Evolutionary conservation across 2,329 filamentous ascomycete genomes (phyloP).

Genomic region (Endoconidiophora laricicola): DNA sequence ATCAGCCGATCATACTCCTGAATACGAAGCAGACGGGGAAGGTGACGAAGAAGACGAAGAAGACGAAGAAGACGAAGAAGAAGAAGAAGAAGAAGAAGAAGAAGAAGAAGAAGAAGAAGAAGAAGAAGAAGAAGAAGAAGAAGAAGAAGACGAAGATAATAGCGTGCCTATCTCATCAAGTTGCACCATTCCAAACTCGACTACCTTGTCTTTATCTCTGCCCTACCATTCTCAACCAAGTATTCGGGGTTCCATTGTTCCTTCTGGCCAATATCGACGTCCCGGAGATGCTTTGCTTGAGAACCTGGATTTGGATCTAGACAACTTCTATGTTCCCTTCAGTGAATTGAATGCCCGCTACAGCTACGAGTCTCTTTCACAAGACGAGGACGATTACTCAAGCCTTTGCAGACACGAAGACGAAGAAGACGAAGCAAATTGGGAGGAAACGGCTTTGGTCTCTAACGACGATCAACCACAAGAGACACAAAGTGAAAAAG

Average conservation of each 20-base stretch:
- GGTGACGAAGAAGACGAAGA: background rate
- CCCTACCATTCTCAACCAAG: too few species aligned
- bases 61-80: background rate
- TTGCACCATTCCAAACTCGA: slow-evolving; percentile 18
- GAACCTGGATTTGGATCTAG: too few species aligned
- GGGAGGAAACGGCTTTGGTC: background rate
- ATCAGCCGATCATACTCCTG: too few species aligned
- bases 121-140: background rate
- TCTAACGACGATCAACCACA: too few species aligned
- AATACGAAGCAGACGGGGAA: background rate
- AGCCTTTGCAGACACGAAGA: background rate
- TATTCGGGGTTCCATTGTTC: too few species aligned
- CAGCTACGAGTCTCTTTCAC: background rate
- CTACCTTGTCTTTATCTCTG: too few species aligned
- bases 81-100: background rate
- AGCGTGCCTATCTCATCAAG: background rate
- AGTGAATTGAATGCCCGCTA: background rate
- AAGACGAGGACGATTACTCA: background rate
- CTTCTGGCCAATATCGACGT: too few species aligned
- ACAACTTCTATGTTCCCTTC: too few species aligned
- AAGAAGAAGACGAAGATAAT: slow-evolving; percentile 4
- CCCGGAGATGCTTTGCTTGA: too few species aligned
- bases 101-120: background rate
- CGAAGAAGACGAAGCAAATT: background rate
- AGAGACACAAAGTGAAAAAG: background rate